Evolutionary conservation across 352 stramenopile species (phyloP).

Genomic region (Globisporangium solare): DNA sequence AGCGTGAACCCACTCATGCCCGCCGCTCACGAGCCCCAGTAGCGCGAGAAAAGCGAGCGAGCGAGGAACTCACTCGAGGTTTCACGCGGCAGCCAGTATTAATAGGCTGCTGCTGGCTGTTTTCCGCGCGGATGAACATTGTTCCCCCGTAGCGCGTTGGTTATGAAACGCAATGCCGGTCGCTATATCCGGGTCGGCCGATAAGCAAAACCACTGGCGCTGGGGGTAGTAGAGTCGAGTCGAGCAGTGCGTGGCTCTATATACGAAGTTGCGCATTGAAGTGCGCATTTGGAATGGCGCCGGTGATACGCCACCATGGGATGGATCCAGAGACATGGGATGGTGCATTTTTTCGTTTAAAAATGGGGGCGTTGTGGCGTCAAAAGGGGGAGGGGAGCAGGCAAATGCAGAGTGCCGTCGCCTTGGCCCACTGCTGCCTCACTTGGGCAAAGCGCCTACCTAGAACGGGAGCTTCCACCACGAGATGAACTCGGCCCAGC

Average conservation of each 20-base stretch:
- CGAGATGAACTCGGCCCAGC: conserved; percentile 72
- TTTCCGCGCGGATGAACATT: not conserved
- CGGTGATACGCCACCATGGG: no score
- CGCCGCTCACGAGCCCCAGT: not conserved
- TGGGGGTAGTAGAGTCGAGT: no score
- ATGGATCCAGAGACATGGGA: not conserved
- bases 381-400: no score
- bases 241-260: no score
- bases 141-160: conserved; percentile 5
- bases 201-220: no score
- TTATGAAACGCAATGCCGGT: conserved; percentile 18
- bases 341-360: not conserved
- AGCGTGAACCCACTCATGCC: conserved; percentile 12
- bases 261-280: no score
- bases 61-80: not conserved
- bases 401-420: no score
- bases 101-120: not conserved
- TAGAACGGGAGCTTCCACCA: conserved; percentile 77
- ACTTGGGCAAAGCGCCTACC: conserved; percentile 10
- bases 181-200: no score
- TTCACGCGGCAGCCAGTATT: conserved; percentile 7
- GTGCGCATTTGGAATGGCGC: no score
- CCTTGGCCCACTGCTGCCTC: not conserved
- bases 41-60: not conserved
- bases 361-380: no score